Evolutionary conservation across 495 filamentous ascomycete genomes (phyloP).

Genomic region (Aspergillus kassunensis): DNA sequence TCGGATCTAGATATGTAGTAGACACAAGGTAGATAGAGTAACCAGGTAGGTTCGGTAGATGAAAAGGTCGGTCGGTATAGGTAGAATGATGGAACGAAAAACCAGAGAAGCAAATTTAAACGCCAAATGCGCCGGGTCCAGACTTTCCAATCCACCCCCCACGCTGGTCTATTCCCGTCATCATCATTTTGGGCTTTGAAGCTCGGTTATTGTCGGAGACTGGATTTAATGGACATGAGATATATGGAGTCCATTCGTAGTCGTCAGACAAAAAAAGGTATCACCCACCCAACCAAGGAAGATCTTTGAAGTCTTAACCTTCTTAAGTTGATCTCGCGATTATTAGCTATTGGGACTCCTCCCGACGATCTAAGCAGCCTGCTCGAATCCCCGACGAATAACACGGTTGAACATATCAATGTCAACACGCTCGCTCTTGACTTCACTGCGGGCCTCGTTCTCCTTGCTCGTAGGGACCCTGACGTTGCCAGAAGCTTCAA

Average conservation of each 20-base stretch:
- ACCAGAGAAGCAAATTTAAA: slow-evolving; percentile 29
- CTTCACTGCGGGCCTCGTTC: slow-evolving; percentile 95
- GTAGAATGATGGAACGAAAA: slow-evolving; percentile 11
- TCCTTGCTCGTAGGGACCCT: slow-evolving; percentile 89
- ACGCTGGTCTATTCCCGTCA: slow-evolving; percentile 28
- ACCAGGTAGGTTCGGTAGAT: background rate
- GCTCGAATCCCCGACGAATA: slow-evolving; percentile 85
- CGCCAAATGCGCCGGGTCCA: slow-evolving; percentile 27
- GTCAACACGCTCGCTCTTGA: slow-evolving; percentile 87
- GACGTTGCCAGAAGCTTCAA: slow-evolving; percentile 48
- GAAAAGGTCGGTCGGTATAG: background rate
- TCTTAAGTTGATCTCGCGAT: too few species aligned
- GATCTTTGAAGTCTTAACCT: too few species aligned
- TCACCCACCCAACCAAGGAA: too few species aligned
- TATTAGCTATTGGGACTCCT: background rate
- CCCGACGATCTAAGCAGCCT: slow-evolving; percentile 54
- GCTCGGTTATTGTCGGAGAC: slow-evolving; percentile 15
- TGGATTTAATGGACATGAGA: too few species aligned
- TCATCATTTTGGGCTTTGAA: slow-evolving; percentile 19
- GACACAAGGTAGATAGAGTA: background rate
- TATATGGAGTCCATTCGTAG: slow-evolving; percentile 11
- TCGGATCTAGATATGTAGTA: slow-evolving; percentile 1
- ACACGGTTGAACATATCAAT: slow-evolving; percentile 79
- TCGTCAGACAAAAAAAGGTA: slow-evolving; percentile 10
- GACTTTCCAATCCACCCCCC: slow-evolving; percentile 25